Percentiles rank a stretch among this genome's conserved stretches.
Conservation (phyloP, 106 monocot genomes). For the Allium fistulosum region DNA sequence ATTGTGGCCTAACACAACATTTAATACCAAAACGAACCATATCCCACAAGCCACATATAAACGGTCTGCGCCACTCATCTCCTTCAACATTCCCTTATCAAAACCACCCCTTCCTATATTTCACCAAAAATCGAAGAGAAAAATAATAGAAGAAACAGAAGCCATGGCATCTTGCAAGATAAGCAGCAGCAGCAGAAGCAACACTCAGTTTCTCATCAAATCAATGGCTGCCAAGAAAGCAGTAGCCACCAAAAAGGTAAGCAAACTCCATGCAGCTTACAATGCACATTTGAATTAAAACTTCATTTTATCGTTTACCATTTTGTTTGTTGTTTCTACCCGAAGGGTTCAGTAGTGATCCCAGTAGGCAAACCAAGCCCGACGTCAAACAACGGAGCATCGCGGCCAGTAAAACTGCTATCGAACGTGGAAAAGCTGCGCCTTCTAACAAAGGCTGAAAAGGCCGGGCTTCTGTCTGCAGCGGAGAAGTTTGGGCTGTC, state of each 20-base stretch:
- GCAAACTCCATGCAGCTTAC: neutral
- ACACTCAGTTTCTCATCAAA: neutral
- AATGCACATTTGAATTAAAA: neutral
- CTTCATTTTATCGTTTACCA: neutral
- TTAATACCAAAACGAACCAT: too few species aligned
- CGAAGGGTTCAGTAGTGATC: slow-evolving; percentile 36
- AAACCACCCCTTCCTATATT: too few species aligned
- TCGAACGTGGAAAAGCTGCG: slow-evolving; percentile 92
- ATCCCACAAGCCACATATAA: too few species aligned
- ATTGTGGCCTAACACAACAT: too few species aligned
- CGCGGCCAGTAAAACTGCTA: slow-evolving; percentile 61
- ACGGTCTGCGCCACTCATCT: too few species aligned
- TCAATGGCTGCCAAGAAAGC: neutral
- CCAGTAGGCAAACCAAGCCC: slow-evolving; percentile 58
- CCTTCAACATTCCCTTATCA: too few species aligned
- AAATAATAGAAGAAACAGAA: too few species aligned
- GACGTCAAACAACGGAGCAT: slow-evolving; percentile 12
- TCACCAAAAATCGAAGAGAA: too few species aligned
- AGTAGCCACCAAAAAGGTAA: slow-evolving; percentile 2
- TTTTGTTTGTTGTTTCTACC: too few species aligned
- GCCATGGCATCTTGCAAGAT: too few species aligned
- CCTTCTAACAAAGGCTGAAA: slow-evolving; percentile 92
- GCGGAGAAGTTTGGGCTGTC: slow-evolving; percentile 78
- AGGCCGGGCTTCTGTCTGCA: slow-evolving; percentile 79
- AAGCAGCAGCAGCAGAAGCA: neutral